Evolutionary conservation across 805 yeast species (phyloP).

Genomic region (Starmerella geochares): DNA sequence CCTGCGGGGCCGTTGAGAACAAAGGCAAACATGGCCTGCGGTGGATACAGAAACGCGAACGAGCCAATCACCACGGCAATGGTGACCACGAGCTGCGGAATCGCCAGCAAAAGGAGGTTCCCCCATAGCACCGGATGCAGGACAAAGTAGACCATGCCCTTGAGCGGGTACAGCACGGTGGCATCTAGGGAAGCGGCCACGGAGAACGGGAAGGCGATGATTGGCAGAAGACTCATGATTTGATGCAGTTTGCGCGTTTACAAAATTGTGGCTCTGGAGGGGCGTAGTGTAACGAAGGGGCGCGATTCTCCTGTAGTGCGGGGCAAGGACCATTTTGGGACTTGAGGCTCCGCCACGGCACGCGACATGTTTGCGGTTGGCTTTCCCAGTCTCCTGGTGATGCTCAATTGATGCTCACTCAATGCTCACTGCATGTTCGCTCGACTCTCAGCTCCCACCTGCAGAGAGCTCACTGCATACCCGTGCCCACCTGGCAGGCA

Average conservation of each 20-base stretch:
- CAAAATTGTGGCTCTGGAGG: not conserved
- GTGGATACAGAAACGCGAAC: slow-evolving; percentile 38
- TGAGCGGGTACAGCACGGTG: slow-evolving; percentile 28
- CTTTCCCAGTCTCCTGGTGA: not conserved
- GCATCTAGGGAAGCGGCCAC: slow-evolving; percentile 3
- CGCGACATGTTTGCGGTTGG: too few species aligned
- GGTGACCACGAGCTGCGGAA: slow-evolving; percentile 40
- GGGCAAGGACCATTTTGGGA: slow-evolving; percentile 1
- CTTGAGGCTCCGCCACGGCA: too few species aligned
- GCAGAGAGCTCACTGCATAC: too few species aligned
- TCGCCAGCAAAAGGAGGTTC: slow-evolving; percentile 35
- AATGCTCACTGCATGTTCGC: too few species aligned
- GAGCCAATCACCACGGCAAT: slow-evolving; percentile 33
- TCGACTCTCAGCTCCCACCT: too few species aligned
- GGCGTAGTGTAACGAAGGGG: not conserved
- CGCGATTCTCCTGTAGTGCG: not conserved
- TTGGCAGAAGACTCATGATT: not conserved
- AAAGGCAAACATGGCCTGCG: slow-evolving; percentile 36
- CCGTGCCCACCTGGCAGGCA: too few species aligned
- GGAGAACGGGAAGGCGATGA: not conserved
- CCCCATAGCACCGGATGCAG: slow-evolving; percentile 40
- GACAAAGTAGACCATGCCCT: slow-evolving; percentile 38
- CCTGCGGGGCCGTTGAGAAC: slow-evolving; percentile 46
- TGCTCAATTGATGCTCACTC: not conserved
- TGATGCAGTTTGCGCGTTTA: not conserved